These are phyloP conservation scores for Hypoxylon sp. DNA, from an alignment of 2,329 filamentous ascomycete genomes.

Conservation along the genomic window DNA sequence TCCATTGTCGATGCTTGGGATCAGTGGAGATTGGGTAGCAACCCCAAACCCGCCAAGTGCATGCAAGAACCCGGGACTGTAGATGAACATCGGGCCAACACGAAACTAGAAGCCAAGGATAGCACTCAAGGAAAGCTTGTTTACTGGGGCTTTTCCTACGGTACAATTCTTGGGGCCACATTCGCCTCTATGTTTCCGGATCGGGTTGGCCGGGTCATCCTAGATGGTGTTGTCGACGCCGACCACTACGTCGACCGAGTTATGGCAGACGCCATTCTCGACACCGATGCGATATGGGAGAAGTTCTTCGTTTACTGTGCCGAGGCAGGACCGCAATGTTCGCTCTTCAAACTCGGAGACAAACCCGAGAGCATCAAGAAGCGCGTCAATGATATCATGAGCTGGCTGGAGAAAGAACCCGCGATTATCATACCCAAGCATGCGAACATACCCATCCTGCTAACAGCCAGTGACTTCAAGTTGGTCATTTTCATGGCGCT, in stretches of 20 bases:
- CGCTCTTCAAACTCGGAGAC: constrained; percentile 57
- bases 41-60: constrained; percentile 31
- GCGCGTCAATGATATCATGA: constrained; percentile 55
- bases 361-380: constrained; percentile 51
- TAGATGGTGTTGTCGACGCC: constrained; percentile 57
- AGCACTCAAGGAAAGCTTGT: constrained; percentile 54
- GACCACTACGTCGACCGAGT: constrained; percentile 61
- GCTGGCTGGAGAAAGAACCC: constrained; percentile 55
- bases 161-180: constrained; percentile 58
- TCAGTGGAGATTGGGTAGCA: constrained; percentile 49
- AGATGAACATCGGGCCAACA: constrained; percentile 28
- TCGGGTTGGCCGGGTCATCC: constrained; percentile 60
- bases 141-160: constrained; percentile 61
- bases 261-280: constrained; percentile 59
- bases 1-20: constrained; percentile 60
- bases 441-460: constrained; percentile 54
- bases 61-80: constrained; percentile 26
- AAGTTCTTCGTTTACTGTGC: constrained; percentile 65
- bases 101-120: constrained; percentile 28
- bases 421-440: constrained; percentile 52
- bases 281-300: constrained; percentile 63
- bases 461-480: constrained; percentile 59
- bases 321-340: constrained; percentile 59
- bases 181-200: constrained; percentile 62
- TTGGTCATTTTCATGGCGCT: constrained; percentile 55